These are phyloP conservation scores for Fraxinus pennsylvanica DNA, from an alignment of 257 asterid species.

Conservation along the genomic window DNA sequence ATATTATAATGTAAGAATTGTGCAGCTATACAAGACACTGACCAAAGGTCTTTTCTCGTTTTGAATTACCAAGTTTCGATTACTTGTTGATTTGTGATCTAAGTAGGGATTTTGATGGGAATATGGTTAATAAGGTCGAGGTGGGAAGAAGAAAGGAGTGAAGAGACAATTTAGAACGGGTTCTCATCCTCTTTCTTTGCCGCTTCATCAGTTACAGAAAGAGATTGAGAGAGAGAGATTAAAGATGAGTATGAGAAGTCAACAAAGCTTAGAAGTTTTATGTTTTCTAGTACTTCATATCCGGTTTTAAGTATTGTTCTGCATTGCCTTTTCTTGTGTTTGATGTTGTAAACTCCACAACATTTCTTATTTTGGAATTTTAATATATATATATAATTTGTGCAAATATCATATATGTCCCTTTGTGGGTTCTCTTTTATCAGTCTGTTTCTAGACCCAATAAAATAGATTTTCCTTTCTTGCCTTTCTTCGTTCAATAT, in stretches of 20 bases:
- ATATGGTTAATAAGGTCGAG: slow-evolving; percentile 48
- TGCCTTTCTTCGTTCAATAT: not conserved
- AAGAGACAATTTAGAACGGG: slow-evolving; percentile 62
- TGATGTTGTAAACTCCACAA: slow-evolving; percentile 67
- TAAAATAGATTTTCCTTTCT: not conserved
- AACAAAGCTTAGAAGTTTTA: slow-evolving; percentile 25
- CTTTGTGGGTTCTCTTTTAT: not conserved
- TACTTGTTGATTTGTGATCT: slow-evolving; percentile 55
- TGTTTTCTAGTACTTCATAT: not conserved
- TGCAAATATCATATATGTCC: slow-evolving; percentile 12
- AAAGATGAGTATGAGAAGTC: slow-evolving; percentile 44
- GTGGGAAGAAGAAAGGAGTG: slow-evolving; percentile 81
- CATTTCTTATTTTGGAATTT: slow-evolving; percentile 39
- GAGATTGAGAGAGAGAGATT: slow-evolving; percentile 30
- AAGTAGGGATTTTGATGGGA: slow-evolving; percentile 37
- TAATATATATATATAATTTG: slow-evolving; percentile 35
- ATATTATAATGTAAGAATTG: slow-evolving; percentile 15
- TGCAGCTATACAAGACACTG: slow-evolving; percentile 28
- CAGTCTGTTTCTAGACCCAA: not conserved
- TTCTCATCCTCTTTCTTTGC: slow-evolving; percentile 98
- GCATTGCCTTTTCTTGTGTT: slow-evolving; percentile 28
- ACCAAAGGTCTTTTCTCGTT: not conserved
- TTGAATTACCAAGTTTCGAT: slow-evolving; percentile 30
- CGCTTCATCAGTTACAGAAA: slow-evolving; percentile 44
- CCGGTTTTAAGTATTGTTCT: slow-evolving; percentile 4